phyloP scores from a whole-genome alignment of 2,329 filamentous ascomycete genomes.

The Salinomyces thailandicus region DNA sequence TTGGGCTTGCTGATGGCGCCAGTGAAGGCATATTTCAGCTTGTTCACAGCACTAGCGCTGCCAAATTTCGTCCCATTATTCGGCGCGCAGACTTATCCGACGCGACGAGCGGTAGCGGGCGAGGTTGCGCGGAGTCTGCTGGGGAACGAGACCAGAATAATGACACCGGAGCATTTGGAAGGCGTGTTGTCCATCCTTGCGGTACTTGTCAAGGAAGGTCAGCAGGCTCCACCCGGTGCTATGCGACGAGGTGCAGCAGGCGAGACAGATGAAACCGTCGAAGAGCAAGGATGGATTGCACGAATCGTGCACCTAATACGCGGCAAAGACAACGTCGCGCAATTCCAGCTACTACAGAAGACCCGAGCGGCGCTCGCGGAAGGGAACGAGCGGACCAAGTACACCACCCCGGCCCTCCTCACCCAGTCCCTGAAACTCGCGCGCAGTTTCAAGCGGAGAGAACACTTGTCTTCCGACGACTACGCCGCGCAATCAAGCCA shows the following conservation, averaged over 20 bases:
- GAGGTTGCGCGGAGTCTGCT: conserved; percentile 78
- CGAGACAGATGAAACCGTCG: conserved; percentile 94
- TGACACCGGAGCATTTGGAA: conserved; percentile 68
- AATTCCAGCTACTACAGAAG: conserved; percentile 80
- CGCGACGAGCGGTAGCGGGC: conserved; percentile 78
- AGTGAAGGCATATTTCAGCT: conserved; percentile 77
- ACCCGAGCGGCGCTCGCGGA: conserved; percentile 78
- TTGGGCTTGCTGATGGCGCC: conserved; percentile 84
- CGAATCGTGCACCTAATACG: conserved; percentile 82
- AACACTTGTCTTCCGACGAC: conserved; percentile 72
- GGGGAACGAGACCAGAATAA: conserved; percentile 68
- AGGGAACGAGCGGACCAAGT: conserved; percentile 90
- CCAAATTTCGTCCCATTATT: conserved; percentile 86
- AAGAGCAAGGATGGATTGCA: conserved; percentile 95
- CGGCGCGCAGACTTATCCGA: conserved; percentile 86
- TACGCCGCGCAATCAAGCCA: conserved; percentile 65
- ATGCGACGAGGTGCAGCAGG: conserved; percentile 60
- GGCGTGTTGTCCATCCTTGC: conserved; percentile 80
- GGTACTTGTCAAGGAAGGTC: conserved; percentile 87
- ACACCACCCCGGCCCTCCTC: conserved; percentile 85
- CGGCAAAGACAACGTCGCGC: conserved; percentile 77
- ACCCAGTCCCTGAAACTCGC: conserved; percentile 85
- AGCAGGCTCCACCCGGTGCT: conserved; percentile 66
- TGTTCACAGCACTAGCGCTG: conserved; percentile 91
- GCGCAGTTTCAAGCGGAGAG: conserved; percentile 75